These are phyloP conservation scores for Mimosa bimucronata DNA, from an alignment of 306 rosid species.

Conservation along the genomic window DNA sequence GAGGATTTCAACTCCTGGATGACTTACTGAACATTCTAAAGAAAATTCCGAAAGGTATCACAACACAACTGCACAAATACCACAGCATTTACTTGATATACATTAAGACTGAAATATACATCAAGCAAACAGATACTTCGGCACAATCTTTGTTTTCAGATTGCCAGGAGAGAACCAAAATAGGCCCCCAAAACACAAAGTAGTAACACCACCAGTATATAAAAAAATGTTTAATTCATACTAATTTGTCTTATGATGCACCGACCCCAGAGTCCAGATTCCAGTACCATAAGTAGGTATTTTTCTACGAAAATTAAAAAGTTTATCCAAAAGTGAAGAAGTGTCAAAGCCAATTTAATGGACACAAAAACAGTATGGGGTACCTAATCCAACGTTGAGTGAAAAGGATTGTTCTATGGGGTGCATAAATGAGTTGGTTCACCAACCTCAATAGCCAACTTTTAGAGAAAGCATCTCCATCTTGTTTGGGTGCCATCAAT, in stretches of 20 bases:
- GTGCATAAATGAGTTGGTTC: not conserved
- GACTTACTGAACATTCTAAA: not conserved
- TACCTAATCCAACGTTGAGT: not conserved
- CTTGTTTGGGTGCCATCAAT: not conserved
- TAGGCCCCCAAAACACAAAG: not conserved
- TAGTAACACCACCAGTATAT: not conserved
- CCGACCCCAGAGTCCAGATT: not conserved
- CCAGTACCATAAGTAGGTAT: not conserved
- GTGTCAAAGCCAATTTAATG: too few species aligned
- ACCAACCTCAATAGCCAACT: not conserved
- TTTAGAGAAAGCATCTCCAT: not conserved
- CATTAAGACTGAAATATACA: slow-evolving; percentile 1
- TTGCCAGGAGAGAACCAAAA: not conserved
- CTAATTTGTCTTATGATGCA: slow-evolving; percentile 14
- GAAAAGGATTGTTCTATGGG: not conserved
- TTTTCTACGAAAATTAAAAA: not conserved
- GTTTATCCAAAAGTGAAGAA: slow-evolving; percentile 9
- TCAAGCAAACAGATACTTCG: slow-evolving; percentile 1
- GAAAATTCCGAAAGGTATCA: not conserved
- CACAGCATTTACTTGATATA: slow-evolving; percentile 13
- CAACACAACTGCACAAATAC: not conserved
- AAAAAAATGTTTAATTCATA: not conserved
- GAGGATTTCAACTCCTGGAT: not conserved
- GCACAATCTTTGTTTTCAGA: not conserved
- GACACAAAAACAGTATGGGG: too few species aligned